phyloP scores from a whole-genome alignment of 805 yeast species.

The Spathaspora girioi region DNA sequence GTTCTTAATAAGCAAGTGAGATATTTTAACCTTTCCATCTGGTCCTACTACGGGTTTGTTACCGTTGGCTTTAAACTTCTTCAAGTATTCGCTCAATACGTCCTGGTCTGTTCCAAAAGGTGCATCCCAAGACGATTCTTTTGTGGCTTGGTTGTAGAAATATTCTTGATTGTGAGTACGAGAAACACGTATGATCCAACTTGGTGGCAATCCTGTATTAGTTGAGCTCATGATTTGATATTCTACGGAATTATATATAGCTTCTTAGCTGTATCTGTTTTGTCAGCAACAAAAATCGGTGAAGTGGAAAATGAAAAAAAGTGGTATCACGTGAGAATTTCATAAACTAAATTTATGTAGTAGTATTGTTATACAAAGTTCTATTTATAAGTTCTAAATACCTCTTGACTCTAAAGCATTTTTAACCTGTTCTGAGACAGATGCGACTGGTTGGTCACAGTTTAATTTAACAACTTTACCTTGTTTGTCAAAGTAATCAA shows the following conservation, averaged over 20 bases:
- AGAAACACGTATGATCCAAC: slow-evolving; percentile 81
- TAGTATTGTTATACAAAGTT: not conserved
- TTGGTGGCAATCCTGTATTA: slow-evolving; percentile 74
- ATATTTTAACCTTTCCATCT: slow-evolving; percentile 65
- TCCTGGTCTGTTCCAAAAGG: slow-evolving; percentile 77
- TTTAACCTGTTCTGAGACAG: slow-evolving; percentile 68
- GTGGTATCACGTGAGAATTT: not conserved
- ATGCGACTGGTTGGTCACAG: slow-evolving; percentile 79
- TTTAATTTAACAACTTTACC: slow-evolving; percentile 72
- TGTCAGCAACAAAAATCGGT: not conserved
- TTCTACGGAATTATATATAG: not conserved
- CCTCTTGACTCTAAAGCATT: slow-evolving; percentile 50
- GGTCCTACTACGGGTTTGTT: slow-evolving; percentile 43
- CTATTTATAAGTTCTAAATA: slow-evolving; percentile 11
- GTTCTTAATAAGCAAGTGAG: slow-evolving; percentile 84
- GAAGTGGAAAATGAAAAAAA: not conserved
- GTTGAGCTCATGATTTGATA: slow-evolving; percentile 8
- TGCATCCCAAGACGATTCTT: slow-evolving; percentile 84
- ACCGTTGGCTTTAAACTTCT: slow-evolving; percentile 27
- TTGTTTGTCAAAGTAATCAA: slow-evolving; percentile 72
- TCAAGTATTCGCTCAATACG: slow-evolving; percentile 54
- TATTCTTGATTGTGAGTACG: slow-evolving; percentile 82
- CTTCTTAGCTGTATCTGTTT: not conserved
- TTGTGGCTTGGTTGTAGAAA: slow-evolving; percentile 65
- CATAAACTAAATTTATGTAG: not conserved